Base-by-base conservation (phyloP, 176 grass and related monocot species). In the Carex myosuroides region DNA sequence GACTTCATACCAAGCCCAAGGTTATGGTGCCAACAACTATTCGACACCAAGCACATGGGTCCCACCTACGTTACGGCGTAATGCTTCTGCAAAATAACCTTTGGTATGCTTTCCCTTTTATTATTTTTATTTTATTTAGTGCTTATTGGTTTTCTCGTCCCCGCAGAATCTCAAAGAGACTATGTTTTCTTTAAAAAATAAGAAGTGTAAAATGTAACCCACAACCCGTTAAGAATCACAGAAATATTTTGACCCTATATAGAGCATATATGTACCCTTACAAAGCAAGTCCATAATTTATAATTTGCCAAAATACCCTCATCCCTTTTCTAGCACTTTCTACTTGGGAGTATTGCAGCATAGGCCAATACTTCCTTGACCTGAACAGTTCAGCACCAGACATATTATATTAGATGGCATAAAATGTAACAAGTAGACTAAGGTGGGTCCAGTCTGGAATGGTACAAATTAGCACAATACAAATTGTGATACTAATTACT, bases 71-170 rank as follows among this genome's bases (percentile, higher is more conserved):
- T 90, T 91, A 39, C 83, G 90, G 26, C 91, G 82, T 48, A 94
- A 90, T 86, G 79, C 89, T 18, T 88, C 89, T 75, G 73, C 86
- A 56, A 98, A 93, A 60, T 98, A 64, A 91, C 39, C 35, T 74
- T 37, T 60, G 85, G 89, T 94, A 89, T 67, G 64, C 56, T 87
- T 74, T 29, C 42, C 48, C 57, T 42, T 60, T 3, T 57, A 33
- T 78, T 56, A 77, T 56, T 30, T 77, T 78, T 3, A 18, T 46
- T 71, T 44, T 11, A 42, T n/a, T 56, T 32, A 6, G 10, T 54
- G 26, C 16, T 78, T 29, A 78, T 30, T 78, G 52, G 52, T 57
- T 78, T 3, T 0, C 62, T 26, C 24, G 3, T 24, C 8, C 11
- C 61, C 22, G 26, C 11, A 42, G 16, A 42, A 41, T 17, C 6